Base-by-base conservation (phyloP, 176 grass and related monocot genomes). In the Triticum timopheevii region DNA sequence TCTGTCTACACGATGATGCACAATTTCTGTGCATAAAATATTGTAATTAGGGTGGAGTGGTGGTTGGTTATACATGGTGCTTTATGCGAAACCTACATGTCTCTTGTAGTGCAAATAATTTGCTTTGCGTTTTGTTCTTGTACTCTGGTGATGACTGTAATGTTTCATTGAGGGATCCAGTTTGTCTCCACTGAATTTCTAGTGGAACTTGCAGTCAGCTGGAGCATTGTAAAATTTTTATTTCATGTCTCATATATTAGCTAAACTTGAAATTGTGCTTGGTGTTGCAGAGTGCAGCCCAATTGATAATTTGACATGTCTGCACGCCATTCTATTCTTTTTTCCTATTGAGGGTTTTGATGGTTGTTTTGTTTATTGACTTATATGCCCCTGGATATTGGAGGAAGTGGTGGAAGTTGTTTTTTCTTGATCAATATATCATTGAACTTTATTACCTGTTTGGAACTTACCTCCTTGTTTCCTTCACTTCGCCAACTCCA, bases 211-310 rank as follows among this genome's bases (percentile, higher is more conserved):
- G 65, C 65, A 78, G 35, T 83, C 69, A 67, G 68, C 45, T 85
- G 82, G 73, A 77, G 27, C 22, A 47, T 86, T 65, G 27, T 34
- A 67, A 81, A 47, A 47, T n/a, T 56, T 84, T 23, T 54, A 89
- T 35, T 28, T 44, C 10, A 49, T 61, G 38, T 78, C 56, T 23
- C 20, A 49, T 73, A 30, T 20, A 66, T 85, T 74, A 82, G 38
- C 25, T 72, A 24, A 31, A 56, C n/a, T n/a, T 58, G 61, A 82
- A 78, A 49, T 54, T 82, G n/a, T 33, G 42, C 7, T 79, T 3
- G 12, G 10, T 68, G 19, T 65, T 65, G 31, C 44, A 75, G 10
- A 83, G 59, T 22, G 23, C 76, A 50, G 50, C 20, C 54, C 13
- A 79, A 52, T 80, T 79, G 27, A 86, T 77, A 78, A 31, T 49